Evolutionary conservation across 352 stramenopile species (phyloP).

Genomic region (Pilasporangium apinafurcum): DNA sequence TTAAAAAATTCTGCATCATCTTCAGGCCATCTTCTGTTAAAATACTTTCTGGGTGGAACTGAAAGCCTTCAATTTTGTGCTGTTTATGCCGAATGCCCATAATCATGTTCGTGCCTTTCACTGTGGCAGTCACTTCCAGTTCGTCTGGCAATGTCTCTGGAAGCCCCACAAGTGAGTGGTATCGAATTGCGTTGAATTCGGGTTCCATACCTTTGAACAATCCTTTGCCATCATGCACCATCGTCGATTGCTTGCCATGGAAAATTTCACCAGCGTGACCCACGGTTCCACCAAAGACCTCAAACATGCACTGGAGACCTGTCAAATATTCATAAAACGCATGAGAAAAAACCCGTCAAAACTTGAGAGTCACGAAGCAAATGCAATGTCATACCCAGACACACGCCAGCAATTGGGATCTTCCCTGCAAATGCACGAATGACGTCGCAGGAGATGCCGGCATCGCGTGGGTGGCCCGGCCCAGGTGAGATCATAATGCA

Average conservation of each 20-base stretch:
- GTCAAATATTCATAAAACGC: not conserved
- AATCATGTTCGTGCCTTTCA: slow-evolving; percentile 84
- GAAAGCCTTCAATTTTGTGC: slow-evolving; percentile 82
- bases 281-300: slow-evolving; percentile 84
- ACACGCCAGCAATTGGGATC: slow-evolving; percentile 81
- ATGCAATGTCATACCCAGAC: slow-evolving; percentile 30
- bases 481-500: slow-evolving; percentile 87
- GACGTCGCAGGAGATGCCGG: slow-evolving; percentile 76
- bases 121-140: slow-evolving; percentile 75
- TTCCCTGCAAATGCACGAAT: slow-evolving; percentile 79
- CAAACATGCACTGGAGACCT: slow-evolving; percentile 84
- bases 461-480: slow-evolving; percentile 74
- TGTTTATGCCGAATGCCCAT: slow-evolving; percentile 86
- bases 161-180: slow-evolving; percentile 82
- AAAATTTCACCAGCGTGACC: slow-evolving; percentile 84
- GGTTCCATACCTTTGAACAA: slow-evolving; percentile 77
- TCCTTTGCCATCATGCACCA: slow-evolving; percentile 79
- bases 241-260: slow-evolving; percentile 83
- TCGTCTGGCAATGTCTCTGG: slow-evolving; percentile 74
- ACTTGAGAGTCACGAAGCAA: not conserved
- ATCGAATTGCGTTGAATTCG: slow-evolving; percentile 81
- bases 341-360: not conserved
- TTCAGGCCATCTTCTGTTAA: slow-evolving; percentile 75
- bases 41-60: slow-evolving; percentile 88
- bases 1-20: slow-evolving; percentile 85